These are phyloP conservation scores for Candida takata DNA, from an alignment of 805 yeast genomes.

Conservation along the genomic window DNA sequence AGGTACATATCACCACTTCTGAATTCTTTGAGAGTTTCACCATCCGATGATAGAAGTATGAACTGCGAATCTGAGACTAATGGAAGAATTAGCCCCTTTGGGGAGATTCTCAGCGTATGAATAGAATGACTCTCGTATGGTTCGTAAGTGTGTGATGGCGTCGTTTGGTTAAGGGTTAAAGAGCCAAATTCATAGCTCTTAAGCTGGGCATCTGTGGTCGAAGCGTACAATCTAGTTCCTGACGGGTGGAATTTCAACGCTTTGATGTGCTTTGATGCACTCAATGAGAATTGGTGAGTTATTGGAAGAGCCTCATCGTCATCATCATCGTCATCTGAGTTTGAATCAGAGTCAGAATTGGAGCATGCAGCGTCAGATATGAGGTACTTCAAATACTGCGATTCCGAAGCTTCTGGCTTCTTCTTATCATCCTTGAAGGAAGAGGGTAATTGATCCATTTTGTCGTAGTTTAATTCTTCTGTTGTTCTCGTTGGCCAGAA, in stretches of 20 bases:
- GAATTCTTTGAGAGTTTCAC: conserved; percentile 12
- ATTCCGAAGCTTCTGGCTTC: too few relatives aligned
- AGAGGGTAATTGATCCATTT: too few relatives aligned
- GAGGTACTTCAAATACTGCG: too few relatives aligned
- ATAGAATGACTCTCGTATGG: conserved; percentile 13
- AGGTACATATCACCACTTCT: conserved; percentile 21
- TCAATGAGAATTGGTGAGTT: conserved; percentile 25
- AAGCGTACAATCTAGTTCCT: conserved; percentile 24
- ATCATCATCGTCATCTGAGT: conserved; percentile 6
- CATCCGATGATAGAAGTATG: conserved; percentile 11
- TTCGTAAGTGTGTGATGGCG: conserved; percentile 8
- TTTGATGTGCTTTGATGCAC: conserved; percentile 19
- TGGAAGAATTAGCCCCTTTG: conserved; percentile 1
- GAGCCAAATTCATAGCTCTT: conserved; percentile 28
- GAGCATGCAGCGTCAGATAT: not conserved
- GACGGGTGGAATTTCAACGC: conserved; percentile 19
- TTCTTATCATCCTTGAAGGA: too few relatives aligned
- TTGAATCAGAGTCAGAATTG: conserved; percentile 1
- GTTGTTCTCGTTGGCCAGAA: too few relatives aligned
- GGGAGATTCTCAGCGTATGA: conserved; percentile 4
- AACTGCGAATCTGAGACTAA: conserved; percentile 14
- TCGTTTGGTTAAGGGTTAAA: conserved; percentile 20
- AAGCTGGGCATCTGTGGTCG: conserved; percentile 23
- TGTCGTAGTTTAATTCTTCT: too few relatives aligned
- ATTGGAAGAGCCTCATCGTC: conserved; percentile 30